Base-by-base conservation (phyloP, 148 eudicot genomes). In the Cornus controversa region DNA sequence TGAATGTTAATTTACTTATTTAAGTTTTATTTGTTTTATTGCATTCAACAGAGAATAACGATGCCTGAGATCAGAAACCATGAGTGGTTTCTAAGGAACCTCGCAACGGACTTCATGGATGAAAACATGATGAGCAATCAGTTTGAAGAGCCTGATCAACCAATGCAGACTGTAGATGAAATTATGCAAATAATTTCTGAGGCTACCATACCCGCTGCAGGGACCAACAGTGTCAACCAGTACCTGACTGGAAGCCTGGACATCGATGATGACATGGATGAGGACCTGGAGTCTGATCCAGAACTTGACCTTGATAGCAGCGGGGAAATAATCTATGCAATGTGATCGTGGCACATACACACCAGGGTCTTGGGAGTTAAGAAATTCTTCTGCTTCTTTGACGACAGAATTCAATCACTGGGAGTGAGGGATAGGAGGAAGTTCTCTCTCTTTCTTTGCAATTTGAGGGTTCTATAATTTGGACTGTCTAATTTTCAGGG, bases 131-230 rank as follows among this genome's bases (percentile, higher is more conserved):
- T 66, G 69, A 86, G 80, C 70, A 84, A 80, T 47, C 89, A 88
- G 64, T 88, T 71, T 42, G 93, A 91, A 75, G 97, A 89, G 81
- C 84, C 92, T 11, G 98, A 94, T 23, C 93, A 94, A 74, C 95
- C 95, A 0, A 80, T 86, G 87, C 98, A 94, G 84, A 90, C 92
- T 82, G 79, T 88, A 62, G 97, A 91, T 36, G 95, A 94, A 75
- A 94, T 94, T 36, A 92, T 94, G 98, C 93, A 89, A 76, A 92
- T 94, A 77, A 91, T 94, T 31, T 83, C 95, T 1, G 98, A 94
- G 85, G 98, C 98, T 8, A 92, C 97, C 28, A 85, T 94, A 50
- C 57, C 57, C 57, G 57, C 20, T 50, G 57, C 57, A 70, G 57
- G 57, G 57, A 13, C 57, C 98, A 97, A 50, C 57, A 2, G 57